Evolutionary conservation across 1,284 basidiomycete species (phyloP).

Genomic region (Apiotrichum siamense): DNA sequence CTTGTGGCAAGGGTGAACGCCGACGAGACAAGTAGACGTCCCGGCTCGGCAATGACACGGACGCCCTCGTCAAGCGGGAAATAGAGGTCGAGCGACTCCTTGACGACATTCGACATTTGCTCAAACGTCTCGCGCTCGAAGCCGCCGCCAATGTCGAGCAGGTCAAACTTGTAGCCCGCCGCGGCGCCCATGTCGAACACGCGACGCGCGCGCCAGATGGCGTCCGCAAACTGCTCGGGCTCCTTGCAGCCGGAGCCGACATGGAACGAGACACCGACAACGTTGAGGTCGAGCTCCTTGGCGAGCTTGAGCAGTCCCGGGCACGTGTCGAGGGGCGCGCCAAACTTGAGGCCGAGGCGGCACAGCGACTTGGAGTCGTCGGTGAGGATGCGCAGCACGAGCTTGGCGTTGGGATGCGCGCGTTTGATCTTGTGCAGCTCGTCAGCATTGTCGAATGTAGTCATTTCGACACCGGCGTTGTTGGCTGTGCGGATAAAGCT

Average conservation of each 20-base stretch:
- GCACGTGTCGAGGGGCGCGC: conserved; percentile 80
- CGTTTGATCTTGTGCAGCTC: conserved; percentile 94
- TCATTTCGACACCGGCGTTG: conserved; percentile 71
- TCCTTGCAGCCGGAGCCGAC: conserved; percentile 97
- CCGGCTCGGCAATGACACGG: conserved; percentile 92
- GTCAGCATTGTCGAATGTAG: conserved; percentile 98
- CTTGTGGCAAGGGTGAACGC: conserved; percentile 92
- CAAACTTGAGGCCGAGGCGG: conserved; percentile 92
- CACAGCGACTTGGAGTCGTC: conserved; percentile 95
- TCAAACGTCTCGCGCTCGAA: conserved; percentile 90
- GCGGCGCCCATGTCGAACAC: conserved; percentile 84
- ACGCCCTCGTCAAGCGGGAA: conserved; percentile 74
- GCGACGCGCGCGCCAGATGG: conserved; percentile 70
- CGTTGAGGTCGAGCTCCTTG: conserved; percentile 70
- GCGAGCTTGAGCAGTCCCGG: conserved; percentile 75
- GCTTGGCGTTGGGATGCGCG: conserved; percentile 72
- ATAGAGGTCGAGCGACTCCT: conserved; percentile 65
- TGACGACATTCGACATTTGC: conserved; percentile 67
- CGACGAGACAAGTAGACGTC: conserved; percentile 85
- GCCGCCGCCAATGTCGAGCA: conserved; percentile 92
- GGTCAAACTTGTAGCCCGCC: conserved; percentile 71
- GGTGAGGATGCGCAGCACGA: conserved; percentile 89
- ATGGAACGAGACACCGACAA: conserved; percentile 96
- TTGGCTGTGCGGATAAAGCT: conserved; percentile 87
- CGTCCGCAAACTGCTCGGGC: conserved; percentile 81